phyloP scores from a whole-genome alignment of 306 rosid species.

The Lathyrus sativus region DNA sequence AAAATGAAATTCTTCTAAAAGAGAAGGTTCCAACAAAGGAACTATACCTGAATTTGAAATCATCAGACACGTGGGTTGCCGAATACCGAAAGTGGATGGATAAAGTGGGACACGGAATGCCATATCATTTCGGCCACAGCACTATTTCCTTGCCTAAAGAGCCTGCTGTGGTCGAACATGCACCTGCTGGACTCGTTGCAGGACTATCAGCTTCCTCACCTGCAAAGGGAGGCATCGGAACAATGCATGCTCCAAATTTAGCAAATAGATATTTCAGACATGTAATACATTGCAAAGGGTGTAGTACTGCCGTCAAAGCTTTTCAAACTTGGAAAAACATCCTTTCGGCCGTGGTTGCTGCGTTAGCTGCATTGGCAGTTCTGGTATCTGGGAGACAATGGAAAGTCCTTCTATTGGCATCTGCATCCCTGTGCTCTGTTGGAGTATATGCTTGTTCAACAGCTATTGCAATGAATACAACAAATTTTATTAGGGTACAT shows the following conservation, averaged over 20 bases:
- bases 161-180: constrained; percentile 93
- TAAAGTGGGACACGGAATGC: constrained; percentile 98
- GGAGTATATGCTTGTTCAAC: constrained; percentile 77
- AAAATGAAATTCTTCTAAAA: constrained; percentile 75
- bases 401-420: constrained; percentile 63
- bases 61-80: constrained; percentile 92
- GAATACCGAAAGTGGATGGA: constrained; percentile 98
- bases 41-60: constrained; percentile 73
- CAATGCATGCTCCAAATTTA: constrained; percentile 79
- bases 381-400: constrained; percentile 75
- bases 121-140: constrained; percentile 91
- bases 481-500: constrained; percentile 83
- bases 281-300: constrained; percentile 77
- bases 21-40: constrained; percentile 86
- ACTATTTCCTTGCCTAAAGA: constrained; percentile 76
- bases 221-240: constrained; percentile 84
- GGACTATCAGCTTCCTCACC: constrained; percentile 74
- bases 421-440: constrained; percentile 58
- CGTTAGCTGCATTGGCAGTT: constrained; percentile 59
- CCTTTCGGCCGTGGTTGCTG: constrained; percentile 58
- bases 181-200: constrained; percentile 86
- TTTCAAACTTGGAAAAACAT: constrained; percentile 73
- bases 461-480: constrained; percentile 72
- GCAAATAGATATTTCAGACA: constrained; percentile 87
- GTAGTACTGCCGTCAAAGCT: constrained; percentile 73